These are phyloP conservation scores for Penicillium lividum DNA, from an alignment of 495 filamentous ascomycete species.

Conservation along the genomic window DNA sequence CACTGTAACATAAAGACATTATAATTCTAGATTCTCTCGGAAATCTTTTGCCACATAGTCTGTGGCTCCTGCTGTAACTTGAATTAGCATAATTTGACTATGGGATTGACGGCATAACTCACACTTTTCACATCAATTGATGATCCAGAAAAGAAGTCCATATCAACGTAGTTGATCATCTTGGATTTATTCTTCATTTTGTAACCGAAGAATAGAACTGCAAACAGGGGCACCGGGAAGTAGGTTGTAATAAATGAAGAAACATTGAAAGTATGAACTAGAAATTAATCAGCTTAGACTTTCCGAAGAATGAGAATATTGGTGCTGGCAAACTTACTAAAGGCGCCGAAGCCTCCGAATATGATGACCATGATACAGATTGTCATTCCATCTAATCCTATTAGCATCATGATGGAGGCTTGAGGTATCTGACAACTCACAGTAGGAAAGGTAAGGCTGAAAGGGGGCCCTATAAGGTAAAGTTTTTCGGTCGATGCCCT, in stretches of 20 bases:
- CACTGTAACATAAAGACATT: neutral
- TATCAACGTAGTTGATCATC: conserved; percentile 19
- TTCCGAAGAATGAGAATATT: neutral
- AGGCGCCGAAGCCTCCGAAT: conserved; percentile 27
- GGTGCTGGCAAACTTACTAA: conserved; percentile 17
- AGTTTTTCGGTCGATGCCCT: conserved; percentile 16
- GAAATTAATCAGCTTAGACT: neutral
- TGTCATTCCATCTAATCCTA: conserved; percentile 20
- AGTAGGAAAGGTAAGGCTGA: conserved; percentile 25
- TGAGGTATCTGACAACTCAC: conserved; percentile 8
- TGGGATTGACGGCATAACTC: neutral
- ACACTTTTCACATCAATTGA: conserved; percentile 21
- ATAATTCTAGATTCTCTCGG: conserved; percentile 17
- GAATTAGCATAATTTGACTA: neutral
- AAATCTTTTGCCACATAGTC: conserved; percentile 21
- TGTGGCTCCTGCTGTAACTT: conserved; percentile 4
- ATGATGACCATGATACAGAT: conserved; percentile 25
- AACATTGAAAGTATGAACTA: conserved; percentile 20
- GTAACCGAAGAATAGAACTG: conserved; percentile 23
- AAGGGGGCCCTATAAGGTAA: conserved; percentile 19
- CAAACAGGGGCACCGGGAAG: conserved; percentile 22
- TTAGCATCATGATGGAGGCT: neutral
- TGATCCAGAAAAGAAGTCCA: conserved; percentile 23
- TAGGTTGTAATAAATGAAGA: conserved; percentile 25
- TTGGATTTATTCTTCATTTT: conserved; percentile 26